Base-by-base conservation (phyloP, 345 rosid genomes). In the Lepidium sativum region DNA sequence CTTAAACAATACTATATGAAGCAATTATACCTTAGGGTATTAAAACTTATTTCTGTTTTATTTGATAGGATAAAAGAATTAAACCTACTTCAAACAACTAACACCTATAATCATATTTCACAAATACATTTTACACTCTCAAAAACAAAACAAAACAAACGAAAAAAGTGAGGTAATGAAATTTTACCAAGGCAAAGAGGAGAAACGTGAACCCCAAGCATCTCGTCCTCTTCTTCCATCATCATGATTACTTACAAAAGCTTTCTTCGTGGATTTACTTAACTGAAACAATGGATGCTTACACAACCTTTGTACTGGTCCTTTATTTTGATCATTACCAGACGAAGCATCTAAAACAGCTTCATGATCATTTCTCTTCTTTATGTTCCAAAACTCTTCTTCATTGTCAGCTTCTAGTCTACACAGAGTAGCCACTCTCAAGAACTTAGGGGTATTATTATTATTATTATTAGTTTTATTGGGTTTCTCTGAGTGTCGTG, bases 221-320 rank as follows among this genome's bases (percentile, higher is more conserved):
- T 84, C 84, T 37, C 50, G 15, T 51, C 67, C 54, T 66, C 63
- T 67, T 59, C 79, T 71, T 16, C 76, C 78, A 59, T 79, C 77
- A 60, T 67, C 76, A 49, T 78, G 80, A 69, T 71, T 78, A 84
- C 78, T 82, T 83, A 82, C 84, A 71, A 70, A 75, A 21, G 78
- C 56, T 75, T 86, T 88, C 83, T 80, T 88, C 2, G 66, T 55
- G 6, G 85, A 73, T 71, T 88, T 86, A 49, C 77, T 77, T 65
- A 83, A 63, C 78, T 84, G 88, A 71, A 86, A 91, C 38, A 86
- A 77, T 9, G 94, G 88, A 63, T 87, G 86, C 61, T 83, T 82
- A 80, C 87, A 80, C 16, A 86, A 60, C 65, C 75, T 85, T 69
- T 79, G 78, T 70, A 82, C 89, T 6, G 65, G 18, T 40, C 91